Percentiles rank a stretch among this genome's conserved stretches.
phyloP scores from a whole-genome alignment of 805 yeast genomes.

The Candida pseudofarinosa region DNA sequence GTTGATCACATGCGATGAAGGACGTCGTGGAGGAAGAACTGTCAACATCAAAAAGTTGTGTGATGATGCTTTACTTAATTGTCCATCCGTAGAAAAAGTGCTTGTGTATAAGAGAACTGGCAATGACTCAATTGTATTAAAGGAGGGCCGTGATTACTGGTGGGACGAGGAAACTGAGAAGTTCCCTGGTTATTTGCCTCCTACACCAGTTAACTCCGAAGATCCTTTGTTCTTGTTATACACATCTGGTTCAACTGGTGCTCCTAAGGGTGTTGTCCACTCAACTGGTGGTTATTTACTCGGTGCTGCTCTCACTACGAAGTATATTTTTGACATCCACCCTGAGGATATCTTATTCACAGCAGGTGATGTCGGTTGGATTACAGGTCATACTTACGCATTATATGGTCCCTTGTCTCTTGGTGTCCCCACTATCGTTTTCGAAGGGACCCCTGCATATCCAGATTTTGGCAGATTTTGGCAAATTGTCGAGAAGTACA shows the following conservation, averaged over 20 bases:
- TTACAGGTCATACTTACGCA: constrained; percentile 82
- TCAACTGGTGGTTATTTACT: constrained; percentile 75
- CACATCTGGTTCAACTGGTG: constrained; percentile 86
- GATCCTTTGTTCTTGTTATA: constrained; percentile 78
- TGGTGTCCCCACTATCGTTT: constrained; percentile 77
- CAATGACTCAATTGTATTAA: constrained; percentile 47
- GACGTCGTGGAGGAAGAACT: constrained; percentile 78
- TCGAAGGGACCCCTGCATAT: constrained; percentile 85
- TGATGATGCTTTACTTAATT: constrained; percentile 68
- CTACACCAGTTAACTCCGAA: constrained; percentile 72
- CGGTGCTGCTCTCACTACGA: constrained; percentile 69
- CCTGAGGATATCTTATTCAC: constrained; percentile 73
- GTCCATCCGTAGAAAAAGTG: constrained; percentile 66
- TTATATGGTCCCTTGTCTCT: constrained; percentile 74
- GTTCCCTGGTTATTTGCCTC: constrained; percentile 67
- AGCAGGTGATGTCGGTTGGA: constrained; percentile 92
- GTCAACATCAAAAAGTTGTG: constrained; percentile 78
- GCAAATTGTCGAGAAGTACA: constrained; percentile 69
- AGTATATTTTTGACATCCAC: constrained; percentile 73
- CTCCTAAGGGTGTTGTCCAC: constrained; percentile 85
- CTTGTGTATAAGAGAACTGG: constrained; percentile 75
- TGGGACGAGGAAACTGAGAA: constrained; percentile 70
- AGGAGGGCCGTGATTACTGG: constrained; percentile 62
- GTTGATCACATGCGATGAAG: constrained; percentile 78
- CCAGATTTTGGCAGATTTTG: constrained; percentile 78